Conservation (phyloP, 345 rosid species). For the Carallia brachiata region DNA sequence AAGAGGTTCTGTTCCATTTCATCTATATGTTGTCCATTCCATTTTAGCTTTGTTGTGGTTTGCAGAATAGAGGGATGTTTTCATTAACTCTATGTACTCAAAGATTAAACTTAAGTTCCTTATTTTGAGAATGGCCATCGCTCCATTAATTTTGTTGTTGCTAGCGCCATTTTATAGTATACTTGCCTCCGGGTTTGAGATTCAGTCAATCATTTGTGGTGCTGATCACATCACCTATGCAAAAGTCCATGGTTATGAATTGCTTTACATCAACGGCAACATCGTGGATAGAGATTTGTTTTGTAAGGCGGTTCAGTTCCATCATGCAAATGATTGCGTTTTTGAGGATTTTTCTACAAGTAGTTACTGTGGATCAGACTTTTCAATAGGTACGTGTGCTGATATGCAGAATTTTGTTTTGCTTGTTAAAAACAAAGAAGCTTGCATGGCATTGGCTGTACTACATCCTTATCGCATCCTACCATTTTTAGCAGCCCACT, state of each 20-base stretch:
- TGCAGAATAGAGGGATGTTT: conserved; percentile 14
- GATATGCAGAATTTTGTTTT: conserved; percentile 2
- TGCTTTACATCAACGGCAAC: conserved; percentile 58
- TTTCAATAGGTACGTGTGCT: conserved; percentile 47
- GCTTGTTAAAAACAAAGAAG: neutral
- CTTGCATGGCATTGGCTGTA: neutral
- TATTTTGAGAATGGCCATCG: conserved; percentile 31
- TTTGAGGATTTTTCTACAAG: conserved; percentile 32
- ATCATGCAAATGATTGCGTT: conserved; percentile 44
- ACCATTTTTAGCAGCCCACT: conserved; percentile 34
- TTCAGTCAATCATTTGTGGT: conserved; percentile 52
- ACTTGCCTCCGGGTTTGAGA: conserved; percentile 35
- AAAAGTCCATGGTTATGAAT: conserved; percentile 35
- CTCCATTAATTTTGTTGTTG: conserved; percentile 37
- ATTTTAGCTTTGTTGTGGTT: neutral
- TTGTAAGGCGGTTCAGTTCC: conserved; percentile 53
- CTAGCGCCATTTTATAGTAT: conserved; percentile 37
- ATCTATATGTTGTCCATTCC: neutral
- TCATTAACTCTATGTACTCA: neutral
- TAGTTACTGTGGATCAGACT: conserved; percentile 38
- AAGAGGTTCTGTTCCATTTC: conserved; percentile 7
- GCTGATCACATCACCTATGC: conserved; percentile 50
- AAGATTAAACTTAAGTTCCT: conserved; percentile 16
- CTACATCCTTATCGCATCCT: conserved; percentile 8
- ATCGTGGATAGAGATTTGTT: conserved; percentile 47